Conservation (phyloP, 257 asterid genomes). For the Ilex aquifolium region DNA sequence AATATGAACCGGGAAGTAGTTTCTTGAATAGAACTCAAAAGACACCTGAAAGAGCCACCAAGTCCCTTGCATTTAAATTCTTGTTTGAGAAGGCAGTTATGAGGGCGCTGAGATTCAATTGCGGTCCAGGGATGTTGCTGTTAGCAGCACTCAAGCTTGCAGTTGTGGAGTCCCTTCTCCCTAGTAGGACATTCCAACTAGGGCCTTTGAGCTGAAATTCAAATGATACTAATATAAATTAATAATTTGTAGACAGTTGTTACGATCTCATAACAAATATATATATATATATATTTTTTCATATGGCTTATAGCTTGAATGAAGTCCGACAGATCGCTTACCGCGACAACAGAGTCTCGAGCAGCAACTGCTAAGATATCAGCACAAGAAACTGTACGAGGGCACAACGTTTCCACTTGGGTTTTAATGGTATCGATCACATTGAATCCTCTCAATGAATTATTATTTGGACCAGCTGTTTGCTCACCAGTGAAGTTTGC, state of each 20-base stretch:
- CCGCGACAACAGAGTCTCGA: constrained; percentile 59
- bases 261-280: too few relatives aligned
- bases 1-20: too few relatives aligned
- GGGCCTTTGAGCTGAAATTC: constrained; percentile 30
- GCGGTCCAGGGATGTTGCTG: constrained; percentile 48
- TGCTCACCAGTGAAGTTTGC: constrained; percentile 63
- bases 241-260: too few relatives aligned
- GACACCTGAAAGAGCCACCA: constrained; percentile 76
- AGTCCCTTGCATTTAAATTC: constrained; percentile 49
- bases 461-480: constrained; percentile 53
- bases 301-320: too few relatives aligned
- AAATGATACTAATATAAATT: background rate
- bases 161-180: constrained; percentile 62
- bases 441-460: constrained; percentile 63
- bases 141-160: constrained; percentile 49
- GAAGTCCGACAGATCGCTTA: constrained; percentile 15
- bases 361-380: constrained; percentile 69
- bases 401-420: constrained; percentile 44
- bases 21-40: too few relatives aligned
- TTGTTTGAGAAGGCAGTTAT: constrained; percentile 53
- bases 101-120: constrained; percentile 31
- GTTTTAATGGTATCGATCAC: constrained; percentile 66
- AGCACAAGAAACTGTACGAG: constrained; percentile 62
- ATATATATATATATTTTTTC: too few relatives aligned
- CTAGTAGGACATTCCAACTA: constrained; percentile 55